These are phyloP conservation scores for Spizellomyces sp. DNA, from an alignment of 192 early-diverging fungal species.

Conservation along the genomic window DNA sequence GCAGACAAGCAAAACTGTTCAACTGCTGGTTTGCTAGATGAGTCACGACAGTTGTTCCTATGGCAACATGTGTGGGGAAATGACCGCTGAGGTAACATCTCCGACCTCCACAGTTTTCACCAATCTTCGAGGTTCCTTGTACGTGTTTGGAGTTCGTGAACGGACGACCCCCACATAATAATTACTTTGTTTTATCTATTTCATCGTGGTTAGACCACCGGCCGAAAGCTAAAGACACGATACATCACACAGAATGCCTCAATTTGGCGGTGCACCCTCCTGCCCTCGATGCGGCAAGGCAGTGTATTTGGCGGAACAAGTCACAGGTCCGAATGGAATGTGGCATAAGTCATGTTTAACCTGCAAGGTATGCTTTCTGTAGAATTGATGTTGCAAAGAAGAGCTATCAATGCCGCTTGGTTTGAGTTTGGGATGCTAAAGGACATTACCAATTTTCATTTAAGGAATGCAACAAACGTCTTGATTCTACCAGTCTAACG, in stretches of 20 bases:
- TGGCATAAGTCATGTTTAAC: constrained; percentile 42
- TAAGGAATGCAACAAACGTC: constrained; percentile 48
- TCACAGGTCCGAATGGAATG: constrained; percentile 39
- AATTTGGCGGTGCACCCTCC: constrained; percentile 40
- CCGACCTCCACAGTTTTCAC: too few species aligned
- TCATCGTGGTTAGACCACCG: too few species aligned
- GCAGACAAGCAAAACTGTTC: too few species aligned
- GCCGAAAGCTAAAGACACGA: not conserved
- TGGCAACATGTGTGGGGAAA: too few species aligned
- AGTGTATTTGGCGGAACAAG: constrained; percentile 49
- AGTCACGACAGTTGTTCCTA: too few species aligned
- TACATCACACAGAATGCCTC: constrained; percentile 20
- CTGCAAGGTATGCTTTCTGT: constrained; percentile 20
- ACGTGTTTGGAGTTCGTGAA: too few species aligned
- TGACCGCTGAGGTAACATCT: too few species aligned
- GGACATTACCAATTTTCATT: constrained; percentile 5
- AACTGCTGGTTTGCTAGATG: too few species aligned
- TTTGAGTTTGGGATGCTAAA: too few species aligned
- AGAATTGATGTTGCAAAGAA: not conserved
- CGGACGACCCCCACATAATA: too few species aligned
- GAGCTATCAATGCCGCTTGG: not conserved
- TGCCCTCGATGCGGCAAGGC: constrained; percentile 46
- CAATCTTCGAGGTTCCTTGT: too few species aligned
- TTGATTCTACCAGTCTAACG: constrained; percentile 51
- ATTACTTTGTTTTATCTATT: too few species aligned